These are phyloP conservation scores for Pneumocystis sp. DNA, from an alignment of 1,139 yeast species.

Conservation along the genomic window DNA sequence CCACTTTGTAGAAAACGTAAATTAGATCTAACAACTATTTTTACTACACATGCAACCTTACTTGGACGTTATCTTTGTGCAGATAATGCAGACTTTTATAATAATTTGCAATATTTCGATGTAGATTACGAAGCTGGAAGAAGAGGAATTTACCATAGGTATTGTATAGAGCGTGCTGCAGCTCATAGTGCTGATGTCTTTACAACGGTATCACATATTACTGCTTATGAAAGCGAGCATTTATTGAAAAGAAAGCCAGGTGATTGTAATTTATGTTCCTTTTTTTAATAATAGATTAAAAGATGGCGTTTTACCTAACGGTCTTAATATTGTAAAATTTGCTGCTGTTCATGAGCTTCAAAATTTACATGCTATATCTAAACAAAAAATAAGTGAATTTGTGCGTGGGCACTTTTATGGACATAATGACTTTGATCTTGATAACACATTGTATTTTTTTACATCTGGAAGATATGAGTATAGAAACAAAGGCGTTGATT, in stretches of 20 bases:
- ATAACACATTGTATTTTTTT: slow-evolving; percentile 84
- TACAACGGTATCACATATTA: slow-evolving; percentile 92
- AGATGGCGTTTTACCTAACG: slow-evolving; percentile 94
- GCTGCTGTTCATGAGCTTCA: slow-evolving; percentile 97
- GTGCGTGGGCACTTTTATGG: slow-evolving; percentile 96
- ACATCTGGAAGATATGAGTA: slow-evolving; percentile 96
- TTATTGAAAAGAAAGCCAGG: slow-evolving; percentile 75
- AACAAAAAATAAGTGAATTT: slow-evolving; percentile 85
- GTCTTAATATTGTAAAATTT: slow-evolving; percentile 87
- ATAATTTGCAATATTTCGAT: slow-evolving; percentile 76
- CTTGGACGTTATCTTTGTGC: slow-evolving; percentile 93
- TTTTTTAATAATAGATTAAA: not conserved
- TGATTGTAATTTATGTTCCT: not conserved
- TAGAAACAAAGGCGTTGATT: slow-evolving; percentile 92
- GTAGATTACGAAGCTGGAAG: slow-evolving; percentile 97
- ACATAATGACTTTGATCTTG: slow-evolving; percentile 84
- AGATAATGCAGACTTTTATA: slow-evolving; percentile 89
- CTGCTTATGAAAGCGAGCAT: slow-evolving; percentile 90
- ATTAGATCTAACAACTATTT: slow-evolving; percentile 85
- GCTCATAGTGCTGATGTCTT: slow-evolving; percentile 94
- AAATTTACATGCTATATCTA: slow-evolving; percentile 80
- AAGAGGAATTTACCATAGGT: slow-evolving; percentile 91
- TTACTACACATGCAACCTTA: slow-evolving; percentile 93
- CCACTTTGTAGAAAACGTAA: slow-evolving; percentile 85
- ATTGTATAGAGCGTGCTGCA: slow-evolving; percentile 92